A percentile compares a stretch with the other conserved stretches of the same genome.
phyloP scores from a whole-genome alignment of 371 early-diverging fungal genomes.

The Choanephora cucurbitarum region DNA sequence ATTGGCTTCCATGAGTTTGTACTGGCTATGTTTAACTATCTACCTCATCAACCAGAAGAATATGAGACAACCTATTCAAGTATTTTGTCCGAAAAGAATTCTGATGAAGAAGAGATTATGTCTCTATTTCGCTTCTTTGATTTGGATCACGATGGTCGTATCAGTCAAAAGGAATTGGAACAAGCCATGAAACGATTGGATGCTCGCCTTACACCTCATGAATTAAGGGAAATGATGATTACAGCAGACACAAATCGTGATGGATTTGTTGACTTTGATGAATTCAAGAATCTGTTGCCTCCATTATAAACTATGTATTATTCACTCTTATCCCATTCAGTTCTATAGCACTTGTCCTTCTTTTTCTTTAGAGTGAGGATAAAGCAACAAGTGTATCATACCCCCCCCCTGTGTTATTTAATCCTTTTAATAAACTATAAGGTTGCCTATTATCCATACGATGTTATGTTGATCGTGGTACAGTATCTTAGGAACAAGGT shows the following conservation, averaged over 20 bases:
- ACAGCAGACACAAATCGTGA: conserved; percentile 79
- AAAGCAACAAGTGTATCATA: too few species aligned
- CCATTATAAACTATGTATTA: conserved; percentile 9
- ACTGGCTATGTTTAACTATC: conserved; percentile 52
- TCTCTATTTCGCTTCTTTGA: conserved; percentile 76
- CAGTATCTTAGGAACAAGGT: too few species aligned
- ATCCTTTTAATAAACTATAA: too few species aligned
- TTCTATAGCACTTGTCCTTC: too few species aligned
- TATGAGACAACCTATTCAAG: conserved; percentile 1
- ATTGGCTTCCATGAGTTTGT: conserved; percentile 75
- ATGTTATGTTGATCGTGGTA: too few species aligned
- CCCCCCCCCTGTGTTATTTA: too few species aligned
- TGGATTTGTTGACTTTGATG: conserved; percentile 63
- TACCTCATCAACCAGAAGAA: conserved; percentile 16
- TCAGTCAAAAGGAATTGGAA: conserved; percentile 69
- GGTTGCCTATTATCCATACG: too few species aligned
- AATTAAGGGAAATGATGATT: conserved; percentile 81
- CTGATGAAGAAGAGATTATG: conserved; percentile 64
- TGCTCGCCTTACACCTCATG: conserved; percentile 67
- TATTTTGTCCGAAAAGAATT: conserved; percentile 48
- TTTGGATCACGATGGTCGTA: conserved; percentile 71
- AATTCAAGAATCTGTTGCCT: conserved; percentile 62
- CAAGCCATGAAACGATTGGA: conserved; percentile 70
- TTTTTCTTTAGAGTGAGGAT: too few species aligned
- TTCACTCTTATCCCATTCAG: background rate